phyloP scores from a whole-genome alignment of 768 basidiomycete species.

The Lentinula sp. region DNA sequence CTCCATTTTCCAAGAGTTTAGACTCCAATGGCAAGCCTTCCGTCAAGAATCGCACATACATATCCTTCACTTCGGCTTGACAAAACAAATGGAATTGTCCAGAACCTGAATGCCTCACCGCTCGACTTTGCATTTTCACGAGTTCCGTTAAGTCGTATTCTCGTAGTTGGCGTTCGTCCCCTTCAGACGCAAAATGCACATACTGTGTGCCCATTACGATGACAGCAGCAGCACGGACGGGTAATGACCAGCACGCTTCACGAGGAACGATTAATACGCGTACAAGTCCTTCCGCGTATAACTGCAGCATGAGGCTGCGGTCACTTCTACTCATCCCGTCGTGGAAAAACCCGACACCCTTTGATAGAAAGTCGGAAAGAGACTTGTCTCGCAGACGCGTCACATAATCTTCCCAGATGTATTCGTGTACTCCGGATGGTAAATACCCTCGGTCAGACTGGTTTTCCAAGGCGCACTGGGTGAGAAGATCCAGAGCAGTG shows the following conservation, averaged over 20 bases:
- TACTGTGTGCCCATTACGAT: conserved; percentile 94
- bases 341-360: conserved; percentile 87
- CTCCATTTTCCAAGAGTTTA: conserved; percentile 44
- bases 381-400: conserved; percentile 52
- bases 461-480: conserved; percentile 74
- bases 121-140: conserved; percentile 87
- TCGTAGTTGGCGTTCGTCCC: conserved; percentile 55
- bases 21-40: conserved; percentile 93
- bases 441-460: conserved; percentile 67
- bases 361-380: conserved; percentile 67
- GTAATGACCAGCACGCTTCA: conserved; percentile 86
- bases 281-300: conserved; percentile 76
- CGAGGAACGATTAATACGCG: conserved; percentile 78
- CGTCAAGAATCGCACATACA: conserved; percentile 76
- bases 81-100: conserved; percentile 86
- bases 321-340: conserved; percentile 64
- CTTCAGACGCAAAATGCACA: conserved; percentile 39
- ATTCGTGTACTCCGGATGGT: conserved; percentile 34
- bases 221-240: conserved; percentile 74
- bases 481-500: conserved; percentile 81
- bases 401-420: conserved; percentile 49
- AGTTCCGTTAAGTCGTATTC: conserved; percentile 83
- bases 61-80: conserved; percentile 78
- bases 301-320: conserved; percentile 64
- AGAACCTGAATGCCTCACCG: conserved; percentile 52